Evolutionary conservation across 805 yeast species (phyloP), one percentile per base, ranked within the genome.

Genomic region (Myxozyma mucilagina): DNA sequence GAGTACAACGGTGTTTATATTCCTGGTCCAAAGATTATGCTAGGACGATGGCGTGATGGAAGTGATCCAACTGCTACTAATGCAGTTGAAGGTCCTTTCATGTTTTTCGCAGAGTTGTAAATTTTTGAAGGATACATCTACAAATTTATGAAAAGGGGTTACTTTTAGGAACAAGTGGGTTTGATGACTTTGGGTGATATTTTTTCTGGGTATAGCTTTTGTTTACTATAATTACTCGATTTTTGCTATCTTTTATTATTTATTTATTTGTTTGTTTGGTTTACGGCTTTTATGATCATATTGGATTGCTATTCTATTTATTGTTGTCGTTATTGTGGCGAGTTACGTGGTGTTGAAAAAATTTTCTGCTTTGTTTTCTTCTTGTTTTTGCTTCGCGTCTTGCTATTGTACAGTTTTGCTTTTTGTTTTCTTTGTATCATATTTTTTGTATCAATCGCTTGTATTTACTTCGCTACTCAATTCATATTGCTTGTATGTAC

Each of bases 11-110:
- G 66, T 13, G 64, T 63, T 14, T 63, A 61, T 24, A 61, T 63
- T 38, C 65, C 66, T 3, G 66, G 66, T 8, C 55, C 66, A 9
- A 63, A 63, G 56, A 63, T 63, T 34, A 44, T 63, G 34, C 45
- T 63, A 9, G 66, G 66, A 29, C 43, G 66, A 13, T 63, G 66
- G 66, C 47, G 66, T 11, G 66, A 63, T 18, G 65, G 62, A 16
- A 47, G 39, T 13, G 66, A 63, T 47, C 43, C 41, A 13, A 35
- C 54, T 8, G n/a, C 31, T 11, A 56, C 52, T 4, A 45, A 43
- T 52, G 64, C 65, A 6, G 66, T 63, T 14, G 66, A 63, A 36
- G 66, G 66, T 5, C 66, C 66, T 31, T 63, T 63, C 34, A 53
- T 63, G 56, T 63, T 63, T 29, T 61, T 56, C 18, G 66, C 66